Conservation (phyloP, 768 basidiomycete species). For the Lyophyllum decastes region DNA sequence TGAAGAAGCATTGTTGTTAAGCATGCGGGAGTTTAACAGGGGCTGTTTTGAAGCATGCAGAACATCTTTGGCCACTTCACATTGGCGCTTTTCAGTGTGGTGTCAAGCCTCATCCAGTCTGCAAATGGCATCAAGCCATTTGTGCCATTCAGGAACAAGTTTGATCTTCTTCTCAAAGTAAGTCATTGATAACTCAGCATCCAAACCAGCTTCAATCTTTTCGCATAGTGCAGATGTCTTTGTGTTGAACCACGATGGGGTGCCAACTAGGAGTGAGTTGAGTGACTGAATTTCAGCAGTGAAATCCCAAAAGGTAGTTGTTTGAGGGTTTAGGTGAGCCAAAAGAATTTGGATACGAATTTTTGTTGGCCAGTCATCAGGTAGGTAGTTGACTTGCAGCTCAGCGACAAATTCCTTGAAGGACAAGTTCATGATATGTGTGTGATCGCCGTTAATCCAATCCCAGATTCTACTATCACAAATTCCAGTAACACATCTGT, state of each 20-base stretch:
- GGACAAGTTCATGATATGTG: not conserved
- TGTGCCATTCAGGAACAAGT: not conserved
- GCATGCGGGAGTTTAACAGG: not conserved
- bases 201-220: conserved; percentile 20
- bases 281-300: conserved; percentile 3
- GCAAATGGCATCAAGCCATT: not conserved
- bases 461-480: conserved; percentile 1
- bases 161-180: conserved; percentile 7
- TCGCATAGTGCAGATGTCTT: conserved; percentile 1
- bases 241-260: conserved; percentile 7
- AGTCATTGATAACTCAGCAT: conserved; percentile 4
- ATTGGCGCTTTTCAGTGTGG: not conserved
- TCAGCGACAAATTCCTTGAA: conserved; percentile 16
- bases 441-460: conserved; percentile 12
- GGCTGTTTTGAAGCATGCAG: not conserved
- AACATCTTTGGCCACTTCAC: not conserved
- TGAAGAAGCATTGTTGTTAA: conserved; percentile 25
- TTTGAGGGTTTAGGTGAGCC: not conserved
- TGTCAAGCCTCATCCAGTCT: not conserved
- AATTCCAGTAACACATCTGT: not conserved
- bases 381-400: conserved; percentile 11
- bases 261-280: conserved; percentile 17
- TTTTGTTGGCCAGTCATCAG: conserved; percentile 17
- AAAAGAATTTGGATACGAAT: conserved; percentile 1
- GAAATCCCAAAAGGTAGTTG: conserved; percentile 18